phyloP scores from a whole-genome alignment of 1,284 basidiomycete genomes.

The Apiotrichum mycotoxinovorans region DNA sequence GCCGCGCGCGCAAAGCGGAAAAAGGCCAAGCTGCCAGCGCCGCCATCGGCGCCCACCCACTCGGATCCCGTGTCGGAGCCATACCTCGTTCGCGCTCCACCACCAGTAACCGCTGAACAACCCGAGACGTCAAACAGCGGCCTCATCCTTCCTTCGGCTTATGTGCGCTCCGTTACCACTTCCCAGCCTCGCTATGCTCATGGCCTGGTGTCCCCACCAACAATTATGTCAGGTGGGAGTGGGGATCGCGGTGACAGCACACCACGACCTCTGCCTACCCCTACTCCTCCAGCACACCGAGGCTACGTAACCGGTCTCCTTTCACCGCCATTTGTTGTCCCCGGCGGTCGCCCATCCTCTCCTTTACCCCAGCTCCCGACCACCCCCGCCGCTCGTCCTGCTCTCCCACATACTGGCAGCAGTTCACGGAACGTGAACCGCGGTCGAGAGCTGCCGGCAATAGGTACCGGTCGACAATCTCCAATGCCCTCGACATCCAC shows the following conservation, averaged over 20 bases:
- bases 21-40: constrained; percentile 24
- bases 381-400: neutral
- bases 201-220: constrained; percentile 29
- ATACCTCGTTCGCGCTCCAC: constrained; percentile 43
- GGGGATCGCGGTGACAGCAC: neutral
- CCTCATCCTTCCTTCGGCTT: constrained; percentile 27
- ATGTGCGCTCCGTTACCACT: constrained; percentile 8
- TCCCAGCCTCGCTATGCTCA: constrained; percentile 22
- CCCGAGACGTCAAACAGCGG: constrained; percentile 5
- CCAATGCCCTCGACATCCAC: neutral
- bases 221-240: constrained; percentile 29
- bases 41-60: neutral
- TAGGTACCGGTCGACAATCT: neutral
- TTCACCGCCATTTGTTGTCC: constrained; percentile 39
- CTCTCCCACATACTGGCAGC: neutral
- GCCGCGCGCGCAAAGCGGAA: constrained; percentile 25
- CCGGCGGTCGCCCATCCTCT: constrained; percentile 24
- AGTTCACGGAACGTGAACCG: neutral
- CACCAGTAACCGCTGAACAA: constrained; percentile 16
- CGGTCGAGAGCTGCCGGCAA: neutral
- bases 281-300: neutral
- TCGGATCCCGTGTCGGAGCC: constrained; percentile 31
- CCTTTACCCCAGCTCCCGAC: neutral
- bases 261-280: neutral
- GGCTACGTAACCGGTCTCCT: constrained; percentile 36